A percentile compares a stretch with the other conserved stretches of the same genome.
These are phyloP conservation scores for Mucor lusitanicus DNA, from an alignment of 371 early-diverging fungal species.

Conservation along the genomic window DNA sequence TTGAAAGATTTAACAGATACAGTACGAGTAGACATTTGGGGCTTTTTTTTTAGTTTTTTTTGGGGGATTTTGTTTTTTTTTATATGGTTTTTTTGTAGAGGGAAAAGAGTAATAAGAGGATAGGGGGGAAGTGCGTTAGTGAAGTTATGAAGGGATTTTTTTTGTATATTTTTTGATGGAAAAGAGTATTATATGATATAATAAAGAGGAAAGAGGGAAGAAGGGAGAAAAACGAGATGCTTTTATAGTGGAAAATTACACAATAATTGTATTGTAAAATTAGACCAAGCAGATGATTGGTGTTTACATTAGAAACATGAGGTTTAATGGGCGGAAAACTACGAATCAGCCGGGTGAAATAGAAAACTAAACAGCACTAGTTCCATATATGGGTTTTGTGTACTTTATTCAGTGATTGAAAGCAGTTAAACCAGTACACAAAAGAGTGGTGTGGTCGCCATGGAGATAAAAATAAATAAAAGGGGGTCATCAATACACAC, in stretches of 20 bases:
- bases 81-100: not conserved
- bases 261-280: not conserved
- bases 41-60: conserved; percentile 12
- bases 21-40: conserved; percentile 20
- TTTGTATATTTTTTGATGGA: not conserved
- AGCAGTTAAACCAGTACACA: not conserved
- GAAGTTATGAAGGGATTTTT: conserved; percentile 1
- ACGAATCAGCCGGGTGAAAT: not conserved
- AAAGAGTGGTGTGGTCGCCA: not conserved
- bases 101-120: conserved; percentile 1
- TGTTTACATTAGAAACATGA: conserved; percentile 10
- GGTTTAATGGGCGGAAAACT: not conserved
- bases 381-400: not conserved
- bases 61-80: conserved; percentile 8
- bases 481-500: not conserved
- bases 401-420: not conserved
- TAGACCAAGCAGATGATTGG: not conserved
- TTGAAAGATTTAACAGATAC: conserved; percentile 19
- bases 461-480: not conserved
- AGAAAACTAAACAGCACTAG: not conserved
- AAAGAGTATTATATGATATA: not conserved
- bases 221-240: not conserved
- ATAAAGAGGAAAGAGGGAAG: conserved; percentile 3
- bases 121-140: not conserved
- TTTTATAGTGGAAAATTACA: conserved; percentile 1